A percentile compares a stretch with the other conserved stretches of the same genome.
These are phyloP conservation scores for Dunaliella primolecta DNA, from an alignment of 139 green algal species.

Conservation along the genomic window DNA sequence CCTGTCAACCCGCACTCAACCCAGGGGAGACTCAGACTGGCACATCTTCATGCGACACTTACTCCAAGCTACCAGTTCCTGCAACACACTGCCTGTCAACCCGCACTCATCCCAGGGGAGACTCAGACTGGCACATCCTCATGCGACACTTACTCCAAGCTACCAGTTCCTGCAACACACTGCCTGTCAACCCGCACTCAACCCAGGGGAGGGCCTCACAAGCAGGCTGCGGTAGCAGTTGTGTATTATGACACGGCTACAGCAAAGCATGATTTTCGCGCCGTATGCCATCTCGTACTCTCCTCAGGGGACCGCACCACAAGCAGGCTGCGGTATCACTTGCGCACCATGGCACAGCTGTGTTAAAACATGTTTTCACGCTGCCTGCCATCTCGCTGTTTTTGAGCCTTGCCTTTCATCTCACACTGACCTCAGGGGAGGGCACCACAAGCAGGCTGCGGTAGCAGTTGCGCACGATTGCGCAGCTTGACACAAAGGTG, in stretches of 20 bases:
- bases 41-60: slow-evolving; percentile 80
- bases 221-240: slow-evolving; percentile 66
- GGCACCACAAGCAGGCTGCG: slow-evolving; percentile 82
- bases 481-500: slow-evolving; percentile 15
- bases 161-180: slow-evolving; percentile 44
- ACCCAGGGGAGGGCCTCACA: slow-evolving; percentile 54
- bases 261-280: slow-evolving; percentile 5
- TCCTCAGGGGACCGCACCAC: slow-evolving; percentile 54
- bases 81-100: no score
- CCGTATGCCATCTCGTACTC: no score
- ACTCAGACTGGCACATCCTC: no score
- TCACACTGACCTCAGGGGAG: background rate
- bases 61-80: slow-evolving; percentile 57
- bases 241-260: slow-evolving; percentile 29
- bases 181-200: no score
- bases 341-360: slow-evolving; percentile 30
- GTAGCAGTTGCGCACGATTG: slow-evolving; percentile 38
- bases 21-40: no score
- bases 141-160: slow-evolving; percentile 79
- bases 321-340: slow-evolving; percentile 66
- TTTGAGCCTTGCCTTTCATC: no score
- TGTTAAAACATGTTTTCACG: slow-evolving; percentile 7
- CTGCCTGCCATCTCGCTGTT: no score
- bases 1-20: no score
- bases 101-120: background rate